Percentiles rank a stretch among this genome's conserved stretches.
Evolutionary conservation across 2,329 filamentous ascomycete genomes (phyloP).

Genomic region (Alternaria angustiovoidea): DNA sequence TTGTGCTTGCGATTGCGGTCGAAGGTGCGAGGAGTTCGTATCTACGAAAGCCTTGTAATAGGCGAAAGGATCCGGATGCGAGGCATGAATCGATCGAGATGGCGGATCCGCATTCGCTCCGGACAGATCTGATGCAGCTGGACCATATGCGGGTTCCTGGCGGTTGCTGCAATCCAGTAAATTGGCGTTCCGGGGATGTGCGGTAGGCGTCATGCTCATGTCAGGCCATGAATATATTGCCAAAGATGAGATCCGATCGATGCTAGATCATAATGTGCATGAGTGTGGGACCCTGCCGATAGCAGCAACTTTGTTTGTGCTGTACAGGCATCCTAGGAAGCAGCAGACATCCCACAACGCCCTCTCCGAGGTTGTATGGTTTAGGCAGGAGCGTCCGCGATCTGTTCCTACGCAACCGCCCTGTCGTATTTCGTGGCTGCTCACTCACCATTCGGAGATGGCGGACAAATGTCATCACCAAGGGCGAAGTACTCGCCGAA

Average conservation of each 20-base stretch:
- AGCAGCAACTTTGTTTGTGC: not conserved
- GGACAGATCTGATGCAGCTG: constrained; percentile 17
- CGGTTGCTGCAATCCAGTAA: constrained; percentile 20
- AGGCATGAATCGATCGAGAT: constrained; percentile 12
- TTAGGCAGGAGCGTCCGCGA: not conserved
- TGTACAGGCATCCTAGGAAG: not conserved
- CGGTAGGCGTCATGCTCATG: constrained; percentile 13
- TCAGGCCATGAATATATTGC: constrained; percentile 16
- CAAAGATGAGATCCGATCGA: constrained; percentile 21
- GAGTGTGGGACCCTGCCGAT: constrained; percentile 1
- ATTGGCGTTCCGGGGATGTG: constrained; percentile 10
- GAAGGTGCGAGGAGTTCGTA: constrained; percentile 9
- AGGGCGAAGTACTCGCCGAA: not conserved
- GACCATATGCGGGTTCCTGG: constrained; percentile 12
- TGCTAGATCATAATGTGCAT: constrained; percentile 20
- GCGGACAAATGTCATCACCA: not conserved
- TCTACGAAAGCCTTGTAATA: constrained; percentile 30
- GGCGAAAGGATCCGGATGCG: constrained; percentile 27
- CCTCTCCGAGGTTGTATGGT: constrained; percentile 1
- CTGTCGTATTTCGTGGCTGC: constrained; percentile 1
- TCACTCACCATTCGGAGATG: not conserved
- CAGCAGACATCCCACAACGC: not conserved
- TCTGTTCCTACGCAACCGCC: not conserved
- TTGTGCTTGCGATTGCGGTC: constrained; percentile 3
- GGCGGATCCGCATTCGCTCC: constrained; percentile 9